Evolutionary conservation across 106 monocot genomes (phyloP).

Genomic region (Dendrobium chrysotoxum): DNA sequence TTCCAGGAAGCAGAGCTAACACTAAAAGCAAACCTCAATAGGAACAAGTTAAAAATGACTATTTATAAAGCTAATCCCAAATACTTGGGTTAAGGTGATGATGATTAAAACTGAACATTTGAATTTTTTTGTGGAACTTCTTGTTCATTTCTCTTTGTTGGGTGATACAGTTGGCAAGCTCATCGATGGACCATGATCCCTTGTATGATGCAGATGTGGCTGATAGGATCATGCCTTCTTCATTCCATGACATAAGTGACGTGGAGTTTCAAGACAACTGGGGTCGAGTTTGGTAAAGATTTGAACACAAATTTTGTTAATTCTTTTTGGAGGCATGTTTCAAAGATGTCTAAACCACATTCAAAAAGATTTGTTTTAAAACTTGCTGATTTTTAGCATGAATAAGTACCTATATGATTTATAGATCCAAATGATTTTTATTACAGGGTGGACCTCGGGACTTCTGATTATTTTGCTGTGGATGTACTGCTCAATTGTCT

Average conservation of each 20-base stretch:
- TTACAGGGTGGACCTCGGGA: slow-evolving; percentile 96
- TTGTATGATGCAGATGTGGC: slow-evolving; percentile 80
- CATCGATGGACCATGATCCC: slow-evolving; percentile 78
- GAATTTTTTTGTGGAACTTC: not conserved
- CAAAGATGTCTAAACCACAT: not conserved
- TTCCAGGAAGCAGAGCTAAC: not conserved
- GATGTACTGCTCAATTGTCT: slow-evolving; percentile 94
- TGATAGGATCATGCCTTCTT: slow-evolving; percentile 65
- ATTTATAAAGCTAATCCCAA: not conserved
- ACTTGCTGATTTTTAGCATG: not conserved
- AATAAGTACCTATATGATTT: not conserved
- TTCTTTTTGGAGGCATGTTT: not conserved
- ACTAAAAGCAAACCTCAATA: not conserved
- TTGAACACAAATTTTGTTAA: not conserved
- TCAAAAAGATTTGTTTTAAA: not conserved
- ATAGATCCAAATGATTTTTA: not conserved
- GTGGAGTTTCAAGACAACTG: slow-evolving; percentile 98
- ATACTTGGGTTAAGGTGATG: not conserved
- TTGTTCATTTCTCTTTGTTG: slow-evolving; percentile 3
- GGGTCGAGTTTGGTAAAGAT: slow-evolving; percentile 81
- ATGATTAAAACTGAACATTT: not conserved
- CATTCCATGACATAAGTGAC: slow-evolving; percentile 95
- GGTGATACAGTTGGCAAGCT: slow-evolving; percentile 22
- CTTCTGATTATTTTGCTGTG: slow-evolving; percentile 77
- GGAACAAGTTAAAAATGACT: not conserved